phyloP scores from a whole-genome alignment of 495 filamentous ascomycete species.

The Umbilicaria muhlenbergii region DNA sequence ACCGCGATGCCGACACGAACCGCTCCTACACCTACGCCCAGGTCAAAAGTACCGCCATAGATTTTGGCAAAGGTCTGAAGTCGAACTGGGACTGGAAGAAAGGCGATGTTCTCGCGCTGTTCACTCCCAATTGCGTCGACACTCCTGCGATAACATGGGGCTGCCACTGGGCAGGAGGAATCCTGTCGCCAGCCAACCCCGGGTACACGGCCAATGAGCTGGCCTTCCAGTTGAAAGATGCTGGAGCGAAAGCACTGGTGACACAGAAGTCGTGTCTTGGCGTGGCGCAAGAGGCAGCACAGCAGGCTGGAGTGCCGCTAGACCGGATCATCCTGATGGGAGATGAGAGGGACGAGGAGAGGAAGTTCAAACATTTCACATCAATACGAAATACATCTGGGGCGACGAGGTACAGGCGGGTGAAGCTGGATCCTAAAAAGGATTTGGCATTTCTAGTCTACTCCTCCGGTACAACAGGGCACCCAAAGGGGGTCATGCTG shows the following conservation, averaged over 20 bases:
- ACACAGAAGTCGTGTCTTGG: conserved; percentile 52
- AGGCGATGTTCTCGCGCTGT: conserved; percentile 60
- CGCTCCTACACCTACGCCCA: conserved; percentile 63
- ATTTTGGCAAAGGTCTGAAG: conserved; percentile 70
- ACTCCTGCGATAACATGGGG: conserved; percentile 60
- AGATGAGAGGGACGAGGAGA: conserved; percentile 45
- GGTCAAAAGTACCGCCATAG: conserved; percentile 43
- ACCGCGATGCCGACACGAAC: conserved; percentile 56
- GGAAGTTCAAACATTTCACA: conserved; percentile 58
- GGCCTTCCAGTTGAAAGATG: conserved; percentile 73
- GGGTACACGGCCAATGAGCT: conserved; percentile 76
- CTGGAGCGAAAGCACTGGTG: conserved; percentile 57
- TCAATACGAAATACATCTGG: conserved; percentile 44
- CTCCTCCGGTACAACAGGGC: conserved; percentile 77
- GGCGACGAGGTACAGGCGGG: conserved; percentile 23
- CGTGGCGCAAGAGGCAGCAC: conserved; percentile 49
- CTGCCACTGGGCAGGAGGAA: conserved; percentile 68
- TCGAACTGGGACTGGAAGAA: conserved; percentile 63
- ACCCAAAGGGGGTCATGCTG: conserved; percentile 89
- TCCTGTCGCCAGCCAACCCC: conserved; percentile 73
- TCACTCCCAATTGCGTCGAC: conserved; percentile 64
- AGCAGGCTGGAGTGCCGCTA: conserved; percentile 45
- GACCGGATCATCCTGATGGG: conserved; percentile 64
- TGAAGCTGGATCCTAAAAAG: conserved; percentile 33
- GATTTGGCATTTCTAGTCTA: conserved; percentile 57